Conservation (phyloP, 768 basidiomycete genomes). For the Tylopilus vinaceipallidus region DNA sequence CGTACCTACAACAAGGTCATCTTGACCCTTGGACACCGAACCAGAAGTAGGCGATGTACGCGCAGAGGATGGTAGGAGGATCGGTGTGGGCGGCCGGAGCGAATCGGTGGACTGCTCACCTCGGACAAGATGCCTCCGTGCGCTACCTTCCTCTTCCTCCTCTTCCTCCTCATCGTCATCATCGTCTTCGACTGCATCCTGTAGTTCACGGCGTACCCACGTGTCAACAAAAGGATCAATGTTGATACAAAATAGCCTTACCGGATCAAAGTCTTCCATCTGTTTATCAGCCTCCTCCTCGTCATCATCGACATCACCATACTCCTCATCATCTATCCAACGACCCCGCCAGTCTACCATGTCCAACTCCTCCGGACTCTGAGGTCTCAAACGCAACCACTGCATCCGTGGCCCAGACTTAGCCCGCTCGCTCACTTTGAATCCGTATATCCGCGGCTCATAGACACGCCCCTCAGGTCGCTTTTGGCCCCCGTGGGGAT, state of each 20-base stretch:
- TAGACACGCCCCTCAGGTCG: constrained; percentile 85
- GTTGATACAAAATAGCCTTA: constrained; percentile 32
- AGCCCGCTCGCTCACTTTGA: constrained; percentile 94
- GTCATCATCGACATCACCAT: constrained; percentile 61
- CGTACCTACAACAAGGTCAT: constrained; percentile 28
- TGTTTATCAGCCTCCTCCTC: constrained; percentile 58
- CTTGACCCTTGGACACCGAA: constrained; percentile 44
- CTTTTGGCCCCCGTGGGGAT: constrained; percentile 87
- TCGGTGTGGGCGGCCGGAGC: constrained; percentile 39
- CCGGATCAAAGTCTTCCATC: constrained; percentile 87
- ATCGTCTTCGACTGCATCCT: constrained; percentile 58
- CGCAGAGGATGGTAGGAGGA: constrained; percentile 42
- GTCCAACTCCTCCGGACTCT: constrained; percentile 76
- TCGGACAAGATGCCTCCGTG: constrained; percentile 30
- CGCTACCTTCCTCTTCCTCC: constrained; percentile 29
- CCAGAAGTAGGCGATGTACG: constrained; percentile 53
- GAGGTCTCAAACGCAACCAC: constrained; percentile 89
- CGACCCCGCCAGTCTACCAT: constrained; percentile 87
- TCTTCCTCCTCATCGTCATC: constrained; percentile 56
- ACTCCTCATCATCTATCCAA: constrained; percentile 79
- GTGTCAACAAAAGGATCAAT: constrained; percentile 6
- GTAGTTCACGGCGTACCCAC: constrained; percentile 6
- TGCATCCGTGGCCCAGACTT: constrained; percentile 96
- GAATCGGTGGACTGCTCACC: constrained; percentile 38
- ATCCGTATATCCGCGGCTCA: constrained; percentile 91